These are phyloP conservation scores for Mycena floridula DNA, from an alignment of 768 basidiomycete species.

Conservation along the genomic window DNA sequence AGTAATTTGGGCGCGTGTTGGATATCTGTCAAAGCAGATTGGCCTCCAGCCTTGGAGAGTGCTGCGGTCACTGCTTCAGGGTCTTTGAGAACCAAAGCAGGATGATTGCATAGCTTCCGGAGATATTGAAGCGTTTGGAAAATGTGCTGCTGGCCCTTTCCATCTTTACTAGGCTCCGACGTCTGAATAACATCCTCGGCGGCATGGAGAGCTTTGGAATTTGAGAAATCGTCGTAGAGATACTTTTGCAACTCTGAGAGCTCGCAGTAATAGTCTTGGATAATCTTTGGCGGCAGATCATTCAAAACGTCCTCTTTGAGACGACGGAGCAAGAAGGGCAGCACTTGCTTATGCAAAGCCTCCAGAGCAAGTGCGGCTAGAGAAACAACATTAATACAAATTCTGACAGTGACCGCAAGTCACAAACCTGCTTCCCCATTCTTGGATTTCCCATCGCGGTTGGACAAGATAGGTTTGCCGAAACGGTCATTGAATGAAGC, in stretches of 20 bases:
- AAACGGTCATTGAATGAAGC: slow-evolving; percentile 92
- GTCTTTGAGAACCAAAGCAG: slow-evolving; percentile 83
- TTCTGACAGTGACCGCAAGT: no score
- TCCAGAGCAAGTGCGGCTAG: slow-evolving; percentile 90
- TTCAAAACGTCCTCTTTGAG: slow-evolving; percentile 95
- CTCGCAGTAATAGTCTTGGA: slow-evolving; percentile 99
- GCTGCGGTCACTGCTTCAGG: slow-evolving; percentile 50
- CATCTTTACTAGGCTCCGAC: slow-evolving; percentile 28
- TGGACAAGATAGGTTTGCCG: slow-evolving; percentile 91
- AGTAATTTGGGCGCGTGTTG: slow-evolving; percentile 91
- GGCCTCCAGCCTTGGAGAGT: slow-evolving; percentile 48
- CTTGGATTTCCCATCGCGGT: slow-evolving; percentile 92
- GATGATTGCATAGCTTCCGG: slow-evolving; percentile 97
- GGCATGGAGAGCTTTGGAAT: slow-evolving; percentile 61
- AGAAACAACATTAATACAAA: slow-evolving; percentile 3
- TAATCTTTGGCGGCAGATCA: slow-evolving; percentile 97
- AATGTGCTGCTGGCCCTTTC: slow-evolving; percentile 70
- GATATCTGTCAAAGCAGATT: slow-evolving; percentile 61
- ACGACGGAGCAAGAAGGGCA: slow-evolving; percentile 95
- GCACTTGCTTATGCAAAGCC: slow-evolving; percentile 95
- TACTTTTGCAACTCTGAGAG: slow-evolving; percentile 90
- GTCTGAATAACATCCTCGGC: slow-evolving; percentile 62
- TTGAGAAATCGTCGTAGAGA: slow-evolving; percentile 91
- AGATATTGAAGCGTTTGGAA: slow-evolving; percentile 98
- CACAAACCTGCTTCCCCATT: slow-evolving; percentile 87